phyloP scores from a whole-genome alignment of 2,329 filamentous ascomycete species.

The Scleromitrula shiraiana region DNA sequence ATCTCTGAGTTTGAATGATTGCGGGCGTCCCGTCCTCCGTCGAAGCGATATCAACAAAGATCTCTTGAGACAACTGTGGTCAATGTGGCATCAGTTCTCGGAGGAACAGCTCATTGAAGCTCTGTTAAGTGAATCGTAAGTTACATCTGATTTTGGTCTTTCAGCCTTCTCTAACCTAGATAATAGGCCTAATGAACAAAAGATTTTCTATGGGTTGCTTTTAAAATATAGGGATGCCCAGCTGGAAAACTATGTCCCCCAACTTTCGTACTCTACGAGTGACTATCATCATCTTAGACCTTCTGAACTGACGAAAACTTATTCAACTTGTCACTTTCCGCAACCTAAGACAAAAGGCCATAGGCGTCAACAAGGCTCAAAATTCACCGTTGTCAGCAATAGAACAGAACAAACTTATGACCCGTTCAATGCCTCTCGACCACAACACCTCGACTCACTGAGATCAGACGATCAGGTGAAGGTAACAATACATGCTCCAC shows the following conservation, averaged over 20 bases:
- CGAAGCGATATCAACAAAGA: constrained; percentile 69
- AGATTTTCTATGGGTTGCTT: constrained; percentile 84
- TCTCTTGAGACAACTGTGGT: constrained; percentile 76
- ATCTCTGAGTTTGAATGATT: constrained; percentile 50
- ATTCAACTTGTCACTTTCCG: constrained; percentile 54
- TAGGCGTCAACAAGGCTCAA: constrained; percentile 44
- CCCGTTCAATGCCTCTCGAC: constrained; percentile 59
- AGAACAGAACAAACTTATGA: constrained; percentile 69
- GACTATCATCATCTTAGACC: constrained; percentile 78
- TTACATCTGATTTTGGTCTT: constrained; percentile 15
- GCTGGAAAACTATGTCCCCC: constrained; percentile 76
- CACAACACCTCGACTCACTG: constrained; percentile 34
- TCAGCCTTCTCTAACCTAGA: background rate
- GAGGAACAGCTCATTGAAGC: constrained; percentile 64
- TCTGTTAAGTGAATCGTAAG: constrained; percentile 58
- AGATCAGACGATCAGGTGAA: constrained; percentile 35
- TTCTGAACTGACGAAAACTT: constrained; percentile 47
- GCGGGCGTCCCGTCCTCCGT: constrained; percentile 49
- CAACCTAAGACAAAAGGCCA: constrained; percentile 39
- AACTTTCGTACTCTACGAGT: constrained; percentile 76
- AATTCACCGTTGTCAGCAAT: constrained; percentile 59
- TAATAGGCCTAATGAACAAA: constrained; percentile 73
- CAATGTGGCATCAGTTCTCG: constrained; percentile 81
- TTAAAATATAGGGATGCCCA: constrained; percentile 75
- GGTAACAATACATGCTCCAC: constrained; percentile 24